Base-by-base conservation (phyloP, 257 asterid species). In the Gentiana straminea region DNA sequence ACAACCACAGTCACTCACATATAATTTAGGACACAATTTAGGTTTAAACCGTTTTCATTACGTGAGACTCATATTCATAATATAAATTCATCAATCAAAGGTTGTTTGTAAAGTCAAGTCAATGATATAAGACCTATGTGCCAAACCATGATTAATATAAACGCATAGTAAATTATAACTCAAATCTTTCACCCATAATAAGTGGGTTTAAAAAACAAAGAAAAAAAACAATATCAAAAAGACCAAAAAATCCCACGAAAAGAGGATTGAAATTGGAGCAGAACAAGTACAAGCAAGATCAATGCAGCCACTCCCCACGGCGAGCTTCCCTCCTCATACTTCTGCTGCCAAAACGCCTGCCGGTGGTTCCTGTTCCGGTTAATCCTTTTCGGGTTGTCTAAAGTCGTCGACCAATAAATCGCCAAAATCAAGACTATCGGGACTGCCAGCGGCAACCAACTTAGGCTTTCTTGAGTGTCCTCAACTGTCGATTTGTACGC, bases 251-350 rank as follows among this genome's bases (percentile, higher is more conserved):
- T 24, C 24, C 24, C 95, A 58, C 81, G 95, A 73, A 89, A 84
- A 54, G 49, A 35, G 39, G 94, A 80, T 70, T 82, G 95, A 48
- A 33, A 89, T 67, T 86, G 90, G 55, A 84, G 52, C 75, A 89
- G 38, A 12, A 89, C 77, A 37, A 89, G 79, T 55, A 89, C 24
- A 79, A 89, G 49, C 60, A 89, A n/a, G 63, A 89, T 86, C 75
- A 82, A 37, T 41, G 93, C 93, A 11, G 85, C 86, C 73, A 83
- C 95, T 5, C 86, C 94, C 98, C 95, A 84, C 15, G 92, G 98
- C 54, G 94, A 84, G 57, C 79, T 64, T 11, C 91, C 94, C 53
- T 75, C 83, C 24, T 24, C 24, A 24, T 24, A 24, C 24, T 24
- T 24, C 13, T 79, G 53, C 55, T 67, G 45, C 60, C 9, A 48